Base-by-base conservation (phyloP, 495 filamentous ascomycete genomes). In the Friedmanniomyces endolithicus region DNA sequence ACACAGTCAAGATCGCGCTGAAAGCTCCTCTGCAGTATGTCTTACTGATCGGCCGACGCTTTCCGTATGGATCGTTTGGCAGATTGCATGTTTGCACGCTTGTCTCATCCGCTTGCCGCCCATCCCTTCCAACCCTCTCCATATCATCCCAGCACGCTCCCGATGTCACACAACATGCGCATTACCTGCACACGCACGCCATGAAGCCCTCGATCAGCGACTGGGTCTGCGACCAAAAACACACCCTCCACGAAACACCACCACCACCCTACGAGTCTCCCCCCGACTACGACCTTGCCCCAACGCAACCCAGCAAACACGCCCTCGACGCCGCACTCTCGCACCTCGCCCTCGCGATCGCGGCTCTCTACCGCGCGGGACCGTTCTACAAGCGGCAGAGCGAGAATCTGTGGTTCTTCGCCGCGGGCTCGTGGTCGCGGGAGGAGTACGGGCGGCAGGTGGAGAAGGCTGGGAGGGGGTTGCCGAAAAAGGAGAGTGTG, bases 351-450 rank as follows among this genome's bases (percentile, higher is more conserved):
- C 34, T 52, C 2, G 50, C 33, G 6, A 22, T 52, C 35, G 50
- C 50, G 1, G 37, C 50, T 20, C 35, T 52, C 7, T 29, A 52
- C 35, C 33, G 50, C 16, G 50, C 50, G 11, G 50, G 50, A 52
- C 50, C 50, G 9, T 29, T 22, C 31, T 41, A 39, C 35, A 41
- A 11, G 19, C 50, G 37, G 22, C 33, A 11, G 16, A 52, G 33
- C 35, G 50, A 52, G 31, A 2, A 17, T 6, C 31, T 52, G 11
- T 52, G 50, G 50, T 39, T 39, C 20, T 52, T 52, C 50, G 17
- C 19, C 34, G 50, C 34, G 2, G 50, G 50, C 24, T 40, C 34
- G 19, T 52, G 50, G 50, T 22, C 23, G 9, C 2, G 50, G 19
- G 12, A 39, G 2, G 12, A 12, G 2, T 52, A 40, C 17, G 50